These are phyloP conservation scores for Kazachstania psychrophila DNA, from an alignment of 805 yeast genomes.

Conservation along the genomic window DNA sequence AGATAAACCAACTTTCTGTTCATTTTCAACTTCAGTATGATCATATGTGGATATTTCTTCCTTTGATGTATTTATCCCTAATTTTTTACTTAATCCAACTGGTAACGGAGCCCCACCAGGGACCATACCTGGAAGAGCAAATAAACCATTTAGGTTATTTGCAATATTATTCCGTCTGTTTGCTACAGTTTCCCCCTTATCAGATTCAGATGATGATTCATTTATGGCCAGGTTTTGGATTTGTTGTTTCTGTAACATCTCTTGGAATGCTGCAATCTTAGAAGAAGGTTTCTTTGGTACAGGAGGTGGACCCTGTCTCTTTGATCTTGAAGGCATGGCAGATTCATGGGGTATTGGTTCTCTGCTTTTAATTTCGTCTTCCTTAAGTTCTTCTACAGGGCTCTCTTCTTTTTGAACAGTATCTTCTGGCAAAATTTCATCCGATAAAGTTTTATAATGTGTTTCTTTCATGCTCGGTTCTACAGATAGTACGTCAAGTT, in stretches of 20 bases:
- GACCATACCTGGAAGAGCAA: slow-evolving; percentile 47
- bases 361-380: neutral
- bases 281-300: slow-evolving; percentile 73
- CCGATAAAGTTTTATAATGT: neutral
- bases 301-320: slow-evolving; percentile 44
- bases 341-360: slow-evolving; percentile 7
- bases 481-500: too few species aligned
- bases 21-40: too few species aligned
- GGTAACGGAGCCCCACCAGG: slow-evolving; percentile 27
- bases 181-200: neutral
- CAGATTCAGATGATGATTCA: slow-evolving; percentile 15
- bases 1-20: neutral
- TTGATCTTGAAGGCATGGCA: slow-evolving; percentile 6
- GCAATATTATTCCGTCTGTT: slow-evolving; percentile 38
- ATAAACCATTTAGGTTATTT: slow-evolving; percentile 49
- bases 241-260: slow-evolving; percentile 52
- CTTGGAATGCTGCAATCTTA: slow-evolving; percentile 73
- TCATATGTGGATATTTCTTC: neutral
- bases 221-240: slow-evolving; percentile 39
- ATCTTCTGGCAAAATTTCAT: neutral
- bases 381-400: neutral
- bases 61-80: slow-evolving; percentile 4
- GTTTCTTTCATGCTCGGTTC: neutral
- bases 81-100: slow-evolving; percentile 12
- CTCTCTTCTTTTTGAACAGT: neutral